Evolutionary conservation across 768 basidiomycete species (phyloP).

Genomic region (Amanita jacksonii): DNA sequence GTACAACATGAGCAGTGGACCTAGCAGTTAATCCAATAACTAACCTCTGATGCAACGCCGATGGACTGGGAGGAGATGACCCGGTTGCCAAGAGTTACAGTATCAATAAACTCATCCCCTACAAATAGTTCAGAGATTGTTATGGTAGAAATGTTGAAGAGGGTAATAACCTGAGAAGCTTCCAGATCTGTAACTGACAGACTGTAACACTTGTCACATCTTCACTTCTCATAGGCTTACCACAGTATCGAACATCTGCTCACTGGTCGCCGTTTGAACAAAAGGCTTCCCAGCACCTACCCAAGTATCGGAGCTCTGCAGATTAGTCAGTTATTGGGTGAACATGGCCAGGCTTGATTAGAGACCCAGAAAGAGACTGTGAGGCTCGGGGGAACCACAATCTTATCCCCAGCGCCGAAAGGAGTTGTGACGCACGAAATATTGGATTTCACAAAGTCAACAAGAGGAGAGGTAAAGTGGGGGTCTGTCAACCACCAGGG

Average conservation of each 20-base stretch:
- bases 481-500: too few species aligned
- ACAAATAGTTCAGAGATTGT: background rate
- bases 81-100: conserved; percentile 44
- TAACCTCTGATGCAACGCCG: conserved; percentile 41
- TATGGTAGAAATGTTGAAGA: background rate
- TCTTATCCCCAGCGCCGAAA: too few species aligned
- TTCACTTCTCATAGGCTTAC: conserved; percentile 22
- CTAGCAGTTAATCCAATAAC: background rate
- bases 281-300: conserved; percentile 44
- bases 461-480: too few species aligned
- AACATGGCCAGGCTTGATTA: background rate
- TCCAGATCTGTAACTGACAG: conserved; percentile 55
- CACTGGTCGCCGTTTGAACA: conserved; percentile 38
- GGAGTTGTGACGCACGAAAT: too few species aligned
- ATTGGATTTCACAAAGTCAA: too few species aligned
- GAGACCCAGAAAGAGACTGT: background rate
- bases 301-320: conserved; percentile 60
- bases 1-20: background rate
- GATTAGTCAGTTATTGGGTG: conserved; percentile 7
- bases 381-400: background rate
- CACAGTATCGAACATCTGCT: conserved; percentile 34
- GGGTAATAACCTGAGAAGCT: conserved; percentile 38
- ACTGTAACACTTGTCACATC: conserved; percentile 20
- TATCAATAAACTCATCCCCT: conserved; percentile 44
- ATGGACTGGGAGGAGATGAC: conserved; percentile 45